These are phyloP conservation scores for Alternaria brassicicola DNA, from an alignment of 2,329 filamentous ascomycete species.

Conservation along the genomic window DNA sequence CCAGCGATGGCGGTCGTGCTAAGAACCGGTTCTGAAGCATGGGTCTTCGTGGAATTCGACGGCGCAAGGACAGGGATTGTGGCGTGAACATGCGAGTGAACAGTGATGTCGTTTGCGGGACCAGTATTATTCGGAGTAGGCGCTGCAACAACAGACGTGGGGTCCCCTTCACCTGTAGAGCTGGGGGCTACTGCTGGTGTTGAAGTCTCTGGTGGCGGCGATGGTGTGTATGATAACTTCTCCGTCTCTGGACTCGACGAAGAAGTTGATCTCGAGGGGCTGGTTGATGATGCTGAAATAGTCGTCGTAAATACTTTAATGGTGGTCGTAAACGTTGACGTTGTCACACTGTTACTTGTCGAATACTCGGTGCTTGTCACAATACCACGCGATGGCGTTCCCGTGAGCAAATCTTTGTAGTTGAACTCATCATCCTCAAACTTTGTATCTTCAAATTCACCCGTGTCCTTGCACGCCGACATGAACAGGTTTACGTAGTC, in stretches of 20 bases:
- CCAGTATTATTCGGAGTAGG: neutral
- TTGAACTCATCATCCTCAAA: neutral
- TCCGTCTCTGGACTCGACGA: neutral
- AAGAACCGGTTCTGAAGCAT: neutral
- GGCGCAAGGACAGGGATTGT: neutral
- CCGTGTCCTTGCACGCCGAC: neutral
- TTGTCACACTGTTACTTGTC: neutral
- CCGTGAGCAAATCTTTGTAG: neutral
- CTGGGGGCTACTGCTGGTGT: neutral
- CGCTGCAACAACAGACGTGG: neutral
- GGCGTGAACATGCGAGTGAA: neutral
- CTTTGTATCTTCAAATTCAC: neutral
- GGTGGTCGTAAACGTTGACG: neutral
- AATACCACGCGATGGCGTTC: neutral
- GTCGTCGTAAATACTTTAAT: neutral
- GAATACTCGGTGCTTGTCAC: neutral
- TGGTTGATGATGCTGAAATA: neutral
- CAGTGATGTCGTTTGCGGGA: neutral
- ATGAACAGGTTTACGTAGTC: neutral
- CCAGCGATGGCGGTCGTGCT: constrained; percentile 24
- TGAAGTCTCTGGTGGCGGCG: neutral
- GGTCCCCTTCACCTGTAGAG: neutral
- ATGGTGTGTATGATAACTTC: neutral
- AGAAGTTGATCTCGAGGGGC: neutral
- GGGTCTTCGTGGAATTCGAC: neutral